These are phyloP conservation scores for Epichloe sp. DNA, from an alignment of 2,329 filamentous ascomycete genomes.

Conservation along the genomic window DNA sequence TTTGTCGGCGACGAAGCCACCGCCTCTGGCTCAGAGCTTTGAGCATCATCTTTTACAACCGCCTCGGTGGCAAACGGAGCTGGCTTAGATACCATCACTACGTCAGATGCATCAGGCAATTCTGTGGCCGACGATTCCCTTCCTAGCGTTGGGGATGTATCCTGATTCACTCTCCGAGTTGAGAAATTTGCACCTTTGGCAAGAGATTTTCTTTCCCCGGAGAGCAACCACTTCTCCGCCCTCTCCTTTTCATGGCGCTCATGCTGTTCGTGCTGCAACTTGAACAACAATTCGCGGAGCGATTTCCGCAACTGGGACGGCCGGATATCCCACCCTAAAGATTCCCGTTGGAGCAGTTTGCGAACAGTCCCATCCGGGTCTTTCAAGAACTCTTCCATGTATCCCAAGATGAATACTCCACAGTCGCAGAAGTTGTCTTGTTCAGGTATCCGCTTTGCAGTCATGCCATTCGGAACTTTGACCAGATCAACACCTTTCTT, in stretches of 20 bases:
- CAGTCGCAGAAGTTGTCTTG: slow-evolving; percentile 85
- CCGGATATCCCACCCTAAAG: slow-evolving; percentile 38
- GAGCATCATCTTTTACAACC: background rate
- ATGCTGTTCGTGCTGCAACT: slow-evolving; percentile 46
- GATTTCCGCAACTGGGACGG: slow-evolving; percentile 46
- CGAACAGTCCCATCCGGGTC: slow-evolving; percentile 58
- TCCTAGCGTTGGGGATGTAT: background rate
- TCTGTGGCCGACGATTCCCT: background rate
- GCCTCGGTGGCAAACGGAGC: too few species aligned
- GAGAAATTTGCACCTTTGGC: background rate
- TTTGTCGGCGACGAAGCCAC: background rate
- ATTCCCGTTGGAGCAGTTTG: slow-evolving; percentile 50
- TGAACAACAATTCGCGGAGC: slow-evolving; percentile 54
- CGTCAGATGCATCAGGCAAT: background rate
- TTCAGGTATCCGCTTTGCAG: slow-evolving; percentile 59
- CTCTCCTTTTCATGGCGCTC: slow-evolving; percentile 23
- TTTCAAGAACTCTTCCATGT: slow-evolving; percentile 68
- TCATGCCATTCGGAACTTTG: slow-evolving; percentile 37
- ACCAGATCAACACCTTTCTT: slow-evolving; percentile 36
- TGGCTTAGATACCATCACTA: background rate
- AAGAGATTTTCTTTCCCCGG: slow-evolving; percentile 12
- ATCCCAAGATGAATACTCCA: slow-evolving; percentile 74
- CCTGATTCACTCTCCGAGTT: background rate
- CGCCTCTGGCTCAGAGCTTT: background rate
- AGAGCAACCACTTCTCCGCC: slow-evolving; percentile 18